Evolutionary conservation across 306 rosid genomes (phyloP), one percentile per base, ranked within the genome.

Genomic region (Canavalia gladiata): DNA sequence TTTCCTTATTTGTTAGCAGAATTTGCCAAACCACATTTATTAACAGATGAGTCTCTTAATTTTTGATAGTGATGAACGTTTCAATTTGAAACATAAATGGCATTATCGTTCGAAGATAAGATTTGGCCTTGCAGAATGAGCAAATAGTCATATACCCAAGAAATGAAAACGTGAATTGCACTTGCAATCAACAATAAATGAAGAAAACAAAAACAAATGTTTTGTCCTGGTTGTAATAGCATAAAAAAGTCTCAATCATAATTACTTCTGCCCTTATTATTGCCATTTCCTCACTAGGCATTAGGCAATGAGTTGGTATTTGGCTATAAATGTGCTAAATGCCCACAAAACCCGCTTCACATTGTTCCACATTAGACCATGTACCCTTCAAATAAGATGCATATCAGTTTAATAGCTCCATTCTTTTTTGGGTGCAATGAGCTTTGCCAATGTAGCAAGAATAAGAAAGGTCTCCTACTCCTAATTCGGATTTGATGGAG

Each of bases 391-490:
- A 41, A 42, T 72, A 18, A 55, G 43, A 52, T 55, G 28, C 39
- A 45, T 25, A 34, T 58, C n/a, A 59, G 50, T 46, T 56, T 68
- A 75, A 60, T 49, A 49, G 13, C 41, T 50, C 33, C 11, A 6
- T 50, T 59, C n/a, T 39, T 58, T 13, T 28, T 68, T 30, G 13
- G 29, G 30, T 13, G 4, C 42, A 25, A 41, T 57, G 2, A 50
- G 8, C 58, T 58, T 75, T 67, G 65, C n/a, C 66, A 56, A 12
- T 47, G 30, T 47, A 34, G 1, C 63, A 82, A 46, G 11, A 76
- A 45, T 34, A 47, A 28, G 9, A 46, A 81, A 56, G 60, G 60
- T 69, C 51, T 79, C 68, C 82, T 9, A 68, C 76, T 78, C 82
- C 49, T 77, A 49, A 18, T 18, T 18, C 25, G 25, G 25, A 18